Percentiles rank a stretch among this genome's conserved stretches.
phyloP scores from a whole-genome alignment of 2,329 filamentous ascomycete species.

The Cladosporium sp. region DNA sequence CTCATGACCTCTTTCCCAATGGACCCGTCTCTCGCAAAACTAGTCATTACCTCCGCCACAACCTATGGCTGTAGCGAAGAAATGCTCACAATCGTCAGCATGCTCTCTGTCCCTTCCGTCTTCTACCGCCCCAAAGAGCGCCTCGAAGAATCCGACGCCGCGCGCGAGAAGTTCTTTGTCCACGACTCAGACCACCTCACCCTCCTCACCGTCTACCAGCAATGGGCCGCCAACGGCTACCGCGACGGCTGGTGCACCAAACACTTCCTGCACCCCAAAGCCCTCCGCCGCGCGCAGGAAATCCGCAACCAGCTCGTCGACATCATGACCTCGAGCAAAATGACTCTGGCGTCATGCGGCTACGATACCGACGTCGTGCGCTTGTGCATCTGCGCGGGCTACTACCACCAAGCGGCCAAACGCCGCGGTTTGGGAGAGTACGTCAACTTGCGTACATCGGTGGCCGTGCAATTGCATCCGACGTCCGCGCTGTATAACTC shows the following conservation, averaged over 20 bases:
- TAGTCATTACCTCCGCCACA: conserved; percentile 80
- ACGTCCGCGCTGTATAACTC: conserved; percentile 90
- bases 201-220: conserved; percentile 89
- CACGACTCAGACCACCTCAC: conserved; percentile 96
- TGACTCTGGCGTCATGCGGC: conserved; percentile 82
- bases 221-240: conserved; percentile 89
- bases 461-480: conserved; percentile 91
- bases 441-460: conserved; percentile 90
- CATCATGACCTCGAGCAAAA: conserved; percentile 92
- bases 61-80: conserved; percentile 89
- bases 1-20: conserved; percentile 98
- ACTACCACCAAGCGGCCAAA: conserved; percentile 96
- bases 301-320: conserved; percentile 91
- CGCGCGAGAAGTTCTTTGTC: conserved; percentile 97
- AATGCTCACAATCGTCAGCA: conserved; percentile 96
- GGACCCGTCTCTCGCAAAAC: conserved; percentile 92
- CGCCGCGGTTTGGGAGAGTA: conserved; percentile 97
- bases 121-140: conserved; percentile 97
- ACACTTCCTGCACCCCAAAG: conserved; percentile 95
- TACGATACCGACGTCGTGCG: conserved; percentile 97
- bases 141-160: conserved; percentile 92
- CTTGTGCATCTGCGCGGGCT: conserved; percentile 95
- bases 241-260: conserved; percentile 89
- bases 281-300: conserved; percentile 85
- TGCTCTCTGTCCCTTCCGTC: conserved; percentile 94